Evolutionary conservation across 106 monocot species (phyloP).

Genomic region (Cymbidium sinense): DNA sequence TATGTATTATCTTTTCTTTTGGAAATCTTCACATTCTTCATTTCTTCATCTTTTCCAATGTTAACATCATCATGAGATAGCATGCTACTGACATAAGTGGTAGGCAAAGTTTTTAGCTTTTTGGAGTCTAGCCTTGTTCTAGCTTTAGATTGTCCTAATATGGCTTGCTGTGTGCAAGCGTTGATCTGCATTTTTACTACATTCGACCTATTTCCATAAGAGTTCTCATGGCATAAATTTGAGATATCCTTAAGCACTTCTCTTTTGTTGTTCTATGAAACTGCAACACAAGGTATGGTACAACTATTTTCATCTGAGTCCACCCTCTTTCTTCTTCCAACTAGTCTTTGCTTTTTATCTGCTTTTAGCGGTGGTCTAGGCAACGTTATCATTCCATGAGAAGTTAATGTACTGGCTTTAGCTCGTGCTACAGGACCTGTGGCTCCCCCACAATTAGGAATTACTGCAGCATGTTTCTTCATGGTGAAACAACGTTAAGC

Average conservation of each 20-base stretch:
- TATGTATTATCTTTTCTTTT: background rate
- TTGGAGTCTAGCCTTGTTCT: background rate
- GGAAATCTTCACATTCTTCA: background rate
- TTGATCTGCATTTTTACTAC: slow-evolving; percentile 28
- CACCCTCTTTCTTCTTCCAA: slow-evolving; percentile 4
- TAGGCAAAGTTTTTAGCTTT: background rate
- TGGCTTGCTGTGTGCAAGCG: background rate
- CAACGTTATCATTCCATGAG: background rate
- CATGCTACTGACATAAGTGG: slow-evolving; percentile 5
- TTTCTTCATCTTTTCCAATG: slow-evolving; percentile 12
- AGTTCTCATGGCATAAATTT: slow-evolving; percentile 25
- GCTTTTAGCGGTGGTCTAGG: background rate
- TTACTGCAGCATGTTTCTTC: slow-evolving; percentile 1
- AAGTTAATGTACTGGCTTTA: background rate
- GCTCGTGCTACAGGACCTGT: slow-evolving; percentile 2
- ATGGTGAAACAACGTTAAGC: background rate
- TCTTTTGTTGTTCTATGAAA: slow-evolving; percentile 36
- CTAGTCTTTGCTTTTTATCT: slow-evolving; percentile 6
- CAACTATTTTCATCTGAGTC: background rate
- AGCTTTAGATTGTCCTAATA: slow-evolving; percentile 6
- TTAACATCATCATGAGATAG: background rate
- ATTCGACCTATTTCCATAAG: slow-evolving; percentile 12
- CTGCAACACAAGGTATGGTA: slow-evolving; percentile 4
- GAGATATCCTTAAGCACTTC: slow-evolving; percentile 42
- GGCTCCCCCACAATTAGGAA: background rate